Percentiles rank a stretch among this genome's conserved stretches.
Evolutionary conservation across 352 stramenopile species (phyloP).

Genomic region (Globisporangium takayamanum): DNA sequence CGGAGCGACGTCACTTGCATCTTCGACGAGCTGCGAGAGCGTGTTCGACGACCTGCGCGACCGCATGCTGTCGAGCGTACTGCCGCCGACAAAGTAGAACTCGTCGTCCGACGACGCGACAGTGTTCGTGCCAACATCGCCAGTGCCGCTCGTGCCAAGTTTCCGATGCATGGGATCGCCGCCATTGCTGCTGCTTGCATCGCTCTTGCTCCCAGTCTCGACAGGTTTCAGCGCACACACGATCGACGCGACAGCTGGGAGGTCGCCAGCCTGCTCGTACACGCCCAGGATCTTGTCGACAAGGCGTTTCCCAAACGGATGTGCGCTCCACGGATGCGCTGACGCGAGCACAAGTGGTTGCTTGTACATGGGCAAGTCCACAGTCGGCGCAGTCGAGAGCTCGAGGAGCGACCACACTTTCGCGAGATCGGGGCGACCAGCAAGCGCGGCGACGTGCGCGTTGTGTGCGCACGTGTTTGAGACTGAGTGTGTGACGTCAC

Average conservation of each 20-base stretch:
- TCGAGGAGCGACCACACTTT: slow-evolving; percentile 80
- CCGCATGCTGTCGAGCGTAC: slow-evolving; percentile 7
- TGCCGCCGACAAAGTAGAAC: slow-evolving; percentile 13
- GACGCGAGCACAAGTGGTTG: slow-evolving; percentile 26
- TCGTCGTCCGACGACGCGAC: slow-evolving; percentile 13
- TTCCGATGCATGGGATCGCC: slow-evolving; percentile 3
- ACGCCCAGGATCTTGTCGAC: slow-evolving; percentile 73
- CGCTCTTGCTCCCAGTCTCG: slow-evolving; percentile 15
- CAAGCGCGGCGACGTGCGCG: slow-evolving; percentile 38
- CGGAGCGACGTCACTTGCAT: slow-evolving; percentile 34
- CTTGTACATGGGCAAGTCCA: slow-evolving; percentile 47
- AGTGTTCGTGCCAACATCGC: slow-evolving; percentile 2
- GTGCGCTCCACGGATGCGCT: slow-evolving; percentile 62
- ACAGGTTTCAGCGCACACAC: slow-evolving; percentile 55
- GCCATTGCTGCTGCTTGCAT: not conserved
- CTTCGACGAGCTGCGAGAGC: slow-evolving; percentile 23
- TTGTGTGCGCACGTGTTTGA: slow-evolving; percentile 59
- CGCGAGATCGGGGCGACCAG: slow-evolving; percentile 60
- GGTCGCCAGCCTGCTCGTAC: slow-evolving; percentile 73
- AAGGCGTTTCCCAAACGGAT: slow-evolving; percentile 72
- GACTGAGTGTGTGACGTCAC: slow-evolving; percentile 13
- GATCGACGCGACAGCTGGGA: slow-evolving; percentile 72
- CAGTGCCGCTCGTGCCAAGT: not conserved
- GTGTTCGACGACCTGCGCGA: slow-evolving; percentile 30
- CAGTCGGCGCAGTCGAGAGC: slow-evolving; percentile 45